These are phyloP conservation scores for Daldinia sp. DNA, from an alignment of 2,329 filamentous ascomycete species.

Conservation along the genomic window DNA sequence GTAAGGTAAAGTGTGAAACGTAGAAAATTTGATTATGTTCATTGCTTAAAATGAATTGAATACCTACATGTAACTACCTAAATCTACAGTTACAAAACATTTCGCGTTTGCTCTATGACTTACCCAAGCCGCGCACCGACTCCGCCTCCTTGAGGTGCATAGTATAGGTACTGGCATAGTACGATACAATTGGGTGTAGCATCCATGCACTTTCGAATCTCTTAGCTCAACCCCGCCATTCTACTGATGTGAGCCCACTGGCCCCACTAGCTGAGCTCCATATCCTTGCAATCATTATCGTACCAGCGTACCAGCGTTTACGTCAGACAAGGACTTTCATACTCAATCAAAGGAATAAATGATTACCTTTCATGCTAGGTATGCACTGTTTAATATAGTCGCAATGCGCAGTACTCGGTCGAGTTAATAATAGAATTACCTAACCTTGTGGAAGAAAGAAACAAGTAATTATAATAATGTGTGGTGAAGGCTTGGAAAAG, in stretches of 20 bases:
- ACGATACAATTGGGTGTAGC: background rate
- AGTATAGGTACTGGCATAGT: background rate
- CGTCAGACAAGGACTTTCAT: constrained; percentile 28
- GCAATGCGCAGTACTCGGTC: background rate
- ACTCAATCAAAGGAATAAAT: background rate
- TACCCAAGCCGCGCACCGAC: background rate
- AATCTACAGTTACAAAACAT: no score
- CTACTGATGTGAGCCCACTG: constrained; percentile 9
- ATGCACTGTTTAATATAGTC: background rate
- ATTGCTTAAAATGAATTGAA: no score
- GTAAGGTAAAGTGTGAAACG: no score
- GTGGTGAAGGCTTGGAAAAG: background rate
- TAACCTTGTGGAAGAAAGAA: background rate
- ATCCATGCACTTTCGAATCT: constrained; percentile 2
- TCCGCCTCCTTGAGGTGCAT: background rate
- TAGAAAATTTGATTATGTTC: no score
- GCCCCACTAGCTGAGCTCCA: constrained; percentile 26
- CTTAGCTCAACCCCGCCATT: constrained; percentile 31
- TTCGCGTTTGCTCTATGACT: background rate
- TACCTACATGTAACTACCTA: no score
- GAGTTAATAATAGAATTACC: no score
- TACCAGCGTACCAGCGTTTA: constrained; percentile 1
- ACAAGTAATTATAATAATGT: background rate
- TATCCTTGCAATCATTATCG: constrained; percentile 35
- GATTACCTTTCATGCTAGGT: background rate